Conservation (phyloP, 2,329 filamentous ascomycete genomes). For the Ophiocordyceps camponoti-saundersi region DNA sequence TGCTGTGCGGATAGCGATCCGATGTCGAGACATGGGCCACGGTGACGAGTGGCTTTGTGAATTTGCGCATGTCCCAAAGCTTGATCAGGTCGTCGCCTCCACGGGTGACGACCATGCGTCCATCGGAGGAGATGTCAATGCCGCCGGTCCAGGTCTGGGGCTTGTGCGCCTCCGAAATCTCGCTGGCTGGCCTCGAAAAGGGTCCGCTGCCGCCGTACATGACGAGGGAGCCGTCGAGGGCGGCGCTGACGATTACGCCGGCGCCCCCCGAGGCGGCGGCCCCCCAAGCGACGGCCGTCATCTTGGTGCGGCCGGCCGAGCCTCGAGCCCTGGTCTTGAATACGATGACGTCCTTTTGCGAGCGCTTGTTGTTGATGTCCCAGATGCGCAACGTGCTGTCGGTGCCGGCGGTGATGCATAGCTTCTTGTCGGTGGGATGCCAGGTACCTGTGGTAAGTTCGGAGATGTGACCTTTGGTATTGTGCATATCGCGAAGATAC, state of each 20-base stretch:
- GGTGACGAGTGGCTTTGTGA: constrained; percentile 74
- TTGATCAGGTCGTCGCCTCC: constrained; percentile 90
- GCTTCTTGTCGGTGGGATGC: constrained; percentile 72
- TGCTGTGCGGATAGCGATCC: constrained; percentile 65
- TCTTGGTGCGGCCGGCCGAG: constrained; percentile 75
- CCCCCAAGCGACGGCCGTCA: constrained; percentile 87
- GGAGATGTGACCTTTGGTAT: constrained; percentile 91
- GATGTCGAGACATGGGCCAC: constrained; percentile 69
- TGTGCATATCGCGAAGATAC: constrained; percentile 93
- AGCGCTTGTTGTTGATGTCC: constrained; percentile 83
- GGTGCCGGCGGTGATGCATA: constrained; percentile 80
- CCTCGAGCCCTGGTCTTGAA: constrained; percentile 88
- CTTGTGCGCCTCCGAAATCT: constrained; percentile 70
- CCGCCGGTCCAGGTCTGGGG: constrained; percentile 82
- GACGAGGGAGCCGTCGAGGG: constrained; percentile 74
- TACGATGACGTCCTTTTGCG: constrained; percentile 85
- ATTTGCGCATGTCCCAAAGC: constrained; percentile 91
- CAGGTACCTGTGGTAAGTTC: constrained; percentile 81
- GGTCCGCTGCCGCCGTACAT: constrained; percentile 89
- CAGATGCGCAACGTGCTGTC: constrained; percentile 94
- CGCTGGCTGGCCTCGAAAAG: constrained; percentile 62
- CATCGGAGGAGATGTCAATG: constrained; percentile 78
- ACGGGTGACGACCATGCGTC: constrained; percentile 74
- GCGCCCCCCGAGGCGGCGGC: constrained; percentile 57
- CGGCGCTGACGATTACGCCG: constrained; percentile 65